Conservation (phyloP, 2,329 filamentous ascomycete species). For the Polychaeton citri region DNA sequence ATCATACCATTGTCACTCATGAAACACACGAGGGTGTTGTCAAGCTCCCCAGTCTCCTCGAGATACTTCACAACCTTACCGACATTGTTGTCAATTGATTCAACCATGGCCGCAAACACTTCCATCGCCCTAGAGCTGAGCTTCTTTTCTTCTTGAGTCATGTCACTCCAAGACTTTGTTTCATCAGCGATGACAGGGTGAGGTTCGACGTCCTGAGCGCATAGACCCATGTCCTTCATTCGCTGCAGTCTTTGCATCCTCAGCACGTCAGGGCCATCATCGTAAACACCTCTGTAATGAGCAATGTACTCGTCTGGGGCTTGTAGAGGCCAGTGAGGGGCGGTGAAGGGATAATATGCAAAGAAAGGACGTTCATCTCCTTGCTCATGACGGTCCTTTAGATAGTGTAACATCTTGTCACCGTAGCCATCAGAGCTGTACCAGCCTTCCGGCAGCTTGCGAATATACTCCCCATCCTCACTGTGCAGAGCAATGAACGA, state of each 20-base stretch:
- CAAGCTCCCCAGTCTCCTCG: slow-evolving; percentile 41
- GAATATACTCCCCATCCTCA: slow-evolving; percentile 27
- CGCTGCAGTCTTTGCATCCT: slow-evolving; percentile 39
- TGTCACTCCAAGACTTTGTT: slow-evolving; percentile 34
- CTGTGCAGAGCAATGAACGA: slow-evolving; percentile 26
- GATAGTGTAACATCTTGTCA: slow-evolving; percentile 25
- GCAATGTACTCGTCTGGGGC: slow-evolving; percentile 41
- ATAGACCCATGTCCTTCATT: slow-evolving; percentile 45
- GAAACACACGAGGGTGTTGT: slow-evolving; percentile 53
- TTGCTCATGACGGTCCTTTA: slow-evolving; percentile 22
- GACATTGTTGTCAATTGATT: slow-evolving; percentile 45
- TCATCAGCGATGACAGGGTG: slow-evolving; percentile 39
- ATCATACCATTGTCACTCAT: slow-evolving; percentile 41
- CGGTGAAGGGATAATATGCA: slow-evolving; percentile 47
- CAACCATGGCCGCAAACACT: slow-evolving; percentile 51
- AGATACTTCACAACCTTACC: slow-evolving; percentile 47
- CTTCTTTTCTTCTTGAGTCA: slow-evolving; percentile 32
- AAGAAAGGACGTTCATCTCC: slow-evolving; percentile 40
- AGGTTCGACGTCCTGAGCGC: slow-evolving; percentile 36
- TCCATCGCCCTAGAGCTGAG: slow-evolving; percentile 45
- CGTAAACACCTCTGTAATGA: slow-evolving; percentile 47
- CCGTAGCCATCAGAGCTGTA: slow-evolving; percentile 27
- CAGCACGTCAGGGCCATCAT: slow-evolving; percentile 46
- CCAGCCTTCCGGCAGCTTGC: slow-evolving; percentile 24
- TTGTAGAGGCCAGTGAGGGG: slow-evolving; percentile 51